Conservation (phyloP, 441 rosid genomes). For the Syzygium syzygioides region DNA sequence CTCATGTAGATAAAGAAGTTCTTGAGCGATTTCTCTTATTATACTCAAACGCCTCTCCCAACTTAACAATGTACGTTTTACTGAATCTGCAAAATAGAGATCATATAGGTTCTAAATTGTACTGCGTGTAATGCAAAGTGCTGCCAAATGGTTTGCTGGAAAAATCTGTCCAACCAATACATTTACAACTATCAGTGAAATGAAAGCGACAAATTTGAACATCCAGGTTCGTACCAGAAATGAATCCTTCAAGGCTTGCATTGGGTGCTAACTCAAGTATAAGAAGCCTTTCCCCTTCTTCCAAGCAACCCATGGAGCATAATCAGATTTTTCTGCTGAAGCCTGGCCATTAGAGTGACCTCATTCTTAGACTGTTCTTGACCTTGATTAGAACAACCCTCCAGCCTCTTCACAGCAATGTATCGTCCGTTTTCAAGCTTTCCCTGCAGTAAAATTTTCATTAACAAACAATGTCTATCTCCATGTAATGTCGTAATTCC, state of each 20-base stretch:
- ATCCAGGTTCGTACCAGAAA: neutral
- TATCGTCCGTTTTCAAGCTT: neutral
- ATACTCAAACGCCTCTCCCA: neutral
- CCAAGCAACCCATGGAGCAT: neutral
- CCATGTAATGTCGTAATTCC: neutral
- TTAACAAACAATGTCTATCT: neutral
- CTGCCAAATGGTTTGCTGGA: neutral
- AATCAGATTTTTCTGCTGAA: neutral
- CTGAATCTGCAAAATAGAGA: neutral
- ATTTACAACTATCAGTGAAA: neutral
- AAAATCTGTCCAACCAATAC: neutral
- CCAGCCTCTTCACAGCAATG: neutral
- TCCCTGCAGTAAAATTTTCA: neutral
- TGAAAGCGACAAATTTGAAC: neutral
- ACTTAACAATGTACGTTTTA: neutral
- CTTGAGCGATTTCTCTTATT: neutral
- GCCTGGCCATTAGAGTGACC: neutral
- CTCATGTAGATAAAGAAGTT: neutral
- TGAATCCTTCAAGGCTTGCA: neutral
- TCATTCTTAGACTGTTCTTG: neutral
- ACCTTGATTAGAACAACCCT: neutral
- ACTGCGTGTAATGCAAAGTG: neutral
- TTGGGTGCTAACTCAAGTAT: neutral
- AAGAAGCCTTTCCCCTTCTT: neutral
- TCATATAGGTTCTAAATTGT: neutral